These are phyloP conservation scores for Warburgia ugandensis DNA, from an alignment of 164 flowering plant species.

Conservation along the genomic window DNA sequence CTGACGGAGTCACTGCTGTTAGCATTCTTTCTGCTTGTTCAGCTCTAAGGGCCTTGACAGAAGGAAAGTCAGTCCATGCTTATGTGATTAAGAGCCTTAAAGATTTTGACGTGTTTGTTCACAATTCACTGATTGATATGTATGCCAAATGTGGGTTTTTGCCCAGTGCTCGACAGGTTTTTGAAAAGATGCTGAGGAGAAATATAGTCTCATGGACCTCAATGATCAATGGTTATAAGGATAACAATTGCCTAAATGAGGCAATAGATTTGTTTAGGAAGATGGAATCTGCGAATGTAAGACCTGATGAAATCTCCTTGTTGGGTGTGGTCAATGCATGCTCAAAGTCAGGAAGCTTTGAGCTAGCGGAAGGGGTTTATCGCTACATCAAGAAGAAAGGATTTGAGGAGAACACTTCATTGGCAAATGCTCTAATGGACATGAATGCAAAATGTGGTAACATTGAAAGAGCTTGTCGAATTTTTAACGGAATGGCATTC, in stretches of 20 bases:
- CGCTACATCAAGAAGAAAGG: conserved; percentile 15
- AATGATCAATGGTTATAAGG: conserved; percentile 28
- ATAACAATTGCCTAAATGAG: conserved; percentile 12
- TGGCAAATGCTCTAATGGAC: conserved; percentile 34
- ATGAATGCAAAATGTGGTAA: conserved; percentile 43
- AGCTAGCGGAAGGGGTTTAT: conserved; percentile 23
- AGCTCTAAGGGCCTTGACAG: conserved; percentile 16
- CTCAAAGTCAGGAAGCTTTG: conserved; percentile 27
- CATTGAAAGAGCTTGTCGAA: conserved; percentile 26
- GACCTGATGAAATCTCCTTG: conserved; percentile 29
- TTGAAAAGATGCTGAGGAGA: conserved; percentile 23
- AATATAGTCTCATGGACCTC: conserved; percentile 37
- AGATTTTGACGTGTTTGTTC: conserved; percentile 21
- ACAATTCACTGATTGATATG: conserved; percentile 32
- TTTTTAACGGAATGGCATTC: conserved; percentile 22
- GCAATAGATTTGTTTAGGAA: conserved; percentile 24
- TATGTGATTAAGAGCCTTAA: conserved; percentile 18
- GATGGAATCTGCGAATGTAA: conserved; percentile 27
- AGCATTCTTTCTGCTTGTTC: conserved; percentile 25
- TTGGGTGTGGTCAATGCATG: conserved; percentile 27
- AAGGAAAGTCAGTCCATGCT: conserved; percentile 27
- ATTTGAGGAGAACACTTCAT: background rate
- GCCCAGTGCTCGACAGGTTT: too few relatives aligned
- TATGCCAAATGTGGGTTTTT: conserved; percentile 33
- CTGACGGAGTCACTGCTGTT: conserved; percentile 26